Conservation (phyloP, 768 basidiomycete genomes). For the Termitomyces sp. region DNA sequence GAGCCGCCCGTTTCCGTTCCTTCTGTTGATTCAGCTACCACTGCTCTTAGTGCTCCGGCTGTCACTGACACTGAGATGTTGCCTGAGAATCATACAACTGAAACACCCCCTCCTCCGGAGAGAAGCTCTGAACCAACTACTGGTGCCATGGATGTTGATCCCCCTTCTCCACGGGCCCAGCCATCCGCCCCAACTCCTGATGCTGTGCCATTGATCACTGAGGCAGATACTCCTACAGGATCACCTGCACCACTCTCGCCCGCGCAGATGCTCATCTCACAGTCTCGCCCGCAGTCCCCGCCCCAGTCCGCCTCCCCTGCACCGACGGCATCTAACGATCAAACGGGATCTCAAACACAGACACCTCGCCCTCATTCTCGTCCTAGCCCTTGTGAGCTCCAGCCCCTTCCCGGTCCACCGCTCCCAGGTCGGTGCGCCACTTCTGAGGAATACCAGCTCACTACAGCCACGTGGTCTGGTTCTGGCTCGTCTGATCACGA, state of each 20-base stretch:
- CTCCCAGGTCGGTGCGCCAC: not conserved
- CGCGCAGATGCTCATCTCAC: not conserved
- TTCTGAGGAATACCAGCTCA: conserved; percentile 6
- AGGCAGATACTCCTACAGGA: not conserved
- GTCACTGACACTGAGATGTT: not conserved
- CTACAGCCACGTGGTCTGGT: conserved; percentile 8
- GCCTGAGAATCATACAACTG: not conserved
- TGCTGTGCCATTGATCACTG: not conserved
- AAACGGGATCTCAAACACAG: not conserved
- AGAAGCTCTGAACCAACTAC: not conserved
- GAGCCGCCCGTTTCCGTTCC: not conserved
- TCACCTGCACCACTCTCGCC: not conserved
- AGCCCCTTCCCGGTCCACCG: conserved; percentile 7
- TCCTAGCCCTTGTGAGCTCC: not conserved
- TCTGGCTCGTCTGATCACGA: not conserved
- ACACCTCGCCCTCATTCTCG: not conserved
- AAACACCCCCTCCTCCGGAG: not conserved
- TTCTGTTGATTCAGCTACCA: not conserved
- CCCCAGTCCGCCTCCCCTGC: not conserved
- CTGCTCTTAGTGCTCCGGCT: not conserved
- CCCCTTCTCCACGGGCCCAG: not conserved
- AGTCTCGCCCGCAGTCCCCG: not conserved
- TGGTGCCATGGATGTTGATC: not conserved
- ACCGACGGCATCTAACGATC: not conserved
- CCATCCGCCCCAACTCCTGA: not conserved